Percentiles rank a stretch among this genome's conserved stretches.
Conservation (phyloP, 768 basidiomycete species). For the Panellus pusillus region DNA sequence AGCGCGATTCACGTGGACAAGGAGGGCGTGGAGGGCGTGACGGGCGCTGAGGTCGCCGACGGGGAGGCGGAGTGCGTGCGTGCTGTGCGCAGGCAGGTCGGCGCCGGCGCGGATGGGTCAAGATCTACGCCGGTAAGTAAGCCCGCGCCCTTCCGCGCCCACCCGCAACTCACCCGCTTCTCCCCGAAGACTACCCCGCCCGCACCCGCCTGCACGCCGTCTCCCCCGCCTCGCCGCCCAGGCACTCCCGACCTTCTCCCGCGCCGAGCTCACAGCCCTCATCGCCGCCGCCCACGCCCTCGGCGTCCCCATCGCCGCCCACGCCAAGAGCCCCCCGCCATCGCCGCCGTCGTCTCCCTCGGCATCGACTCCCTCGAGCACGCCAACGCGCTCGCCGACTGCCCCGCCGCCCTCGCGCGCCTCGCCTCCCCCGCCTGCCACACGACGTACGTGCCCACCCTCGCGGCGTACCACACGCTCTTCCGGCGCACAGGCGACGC, state of each 20-base stretch:
- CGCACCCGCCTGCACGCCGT: slow-evolving; percentile 47
- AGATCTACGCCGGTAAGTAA: slow-evolving; percentile 52
- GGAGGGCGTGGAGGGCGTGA: slow-evolving; percentile 57
- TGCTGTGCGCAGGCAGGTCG: slow-evolving; percentile 60
- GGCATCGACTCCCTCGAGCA: slow-evolving; percentile 62
- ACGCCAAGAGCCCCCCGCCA: slow-evolving; percentile 39
- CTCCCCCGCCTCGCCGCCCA: slow-evolving; percentile 34
- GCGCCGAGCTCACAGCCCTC: slow-evolving; percentile 47
- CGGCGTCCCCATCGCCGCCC: slow-evolving; percentile 60
- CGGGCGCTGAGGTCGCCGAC: slow-evolving; percentile 59
- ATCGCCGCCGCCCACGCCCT: slow-evolving; percentile 50
- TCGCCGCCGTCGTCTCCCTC: slow-evolving; percentile 36
- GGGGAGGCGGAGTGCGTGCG: slow-evolving; percentile 54
- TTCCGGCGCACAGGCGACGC: slow-evolving; percentile 18
- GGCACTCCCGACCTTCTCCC: slow-evolving; percentile 45
- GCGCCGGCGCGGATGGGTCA: slow-evolving; percentile 71
- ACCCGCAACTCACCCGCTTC: slow-evolving; percentile 27
- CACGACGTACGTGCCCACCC: slow-evolving; percentile 59
- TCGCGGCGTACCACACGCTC: slow-evolving; percentile 47
- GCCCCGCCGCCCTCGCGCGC: slow-evolving; percentile 25
- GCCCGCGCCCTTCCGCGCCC: background rate
- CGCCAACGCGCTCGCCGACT: slow-evolving; percentile 36
- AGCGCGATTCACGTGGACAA: slow-evolving; percentile 41
- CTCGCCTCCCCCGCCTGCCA: slow-evolving; percentile 26
- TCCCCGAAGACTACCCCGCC: slow-evolving; percentile 59